These are phyloP conservation scores for Rosa hybrid DNA, from an alignment of 331 rosid genomes.

Conservation along the genomic window DNA sequence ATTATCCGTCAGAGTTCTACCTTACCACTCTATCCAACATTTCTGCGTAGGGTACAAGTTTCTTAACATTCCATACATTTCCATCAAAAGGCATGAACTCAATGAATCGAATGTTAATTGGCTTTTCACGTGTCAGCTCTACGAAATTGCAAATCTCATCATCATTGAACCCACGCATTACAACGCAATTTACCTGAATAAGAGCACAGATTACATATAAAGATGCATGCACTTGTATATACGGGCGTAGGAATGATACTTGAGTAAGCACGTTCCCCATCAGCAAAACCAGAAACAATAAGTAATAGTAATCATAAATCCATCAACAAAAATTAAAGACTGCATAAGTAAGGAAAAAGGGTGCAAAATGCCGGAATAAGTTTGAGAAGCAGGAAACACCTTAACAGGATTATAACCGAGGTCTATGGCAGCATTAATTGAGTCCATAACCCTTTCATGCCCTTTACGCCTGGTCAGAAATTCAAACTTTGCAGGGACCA, in stretches of 20 bases:
- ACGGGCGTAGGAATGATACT: background rate
- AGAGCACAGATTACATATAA: constrained; percentile 19
- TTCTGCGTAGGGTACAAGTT: constrained; percentile 85
- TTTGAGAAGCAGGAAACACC: constrained; percentile 37
- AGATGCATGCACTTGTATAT: background rate
- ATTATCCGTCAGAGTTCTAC: constrained; percentile 53
- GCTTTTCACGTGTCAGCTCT: constrained; percentile 76
- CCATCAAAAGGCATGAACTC: constrained; percentile 99
- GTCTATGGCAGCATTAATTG: constrained; percentile 70
- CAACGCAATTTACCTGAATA: constrained; percentile 85
- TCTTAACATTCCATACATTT: constrained; percentile 98
- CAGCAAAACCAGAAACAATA: background rate
- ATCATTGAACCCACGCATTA: constrained; percentile 92
- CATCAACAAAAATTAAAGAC: background rate
- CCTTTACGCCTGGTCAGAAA: constrained; percentile 92
- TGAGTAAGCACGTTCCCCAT: background rate
- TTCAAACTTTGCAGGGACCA: constrained; percentile 90
- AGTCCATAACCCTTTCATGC: constrained; percentile 72
- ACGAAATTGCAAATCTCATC: constrained; percentile 88
- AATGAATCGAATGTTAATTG: constrained; percentile 77
- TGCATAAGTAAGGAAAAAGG: background rate
- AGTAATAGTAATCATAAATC: background rate
- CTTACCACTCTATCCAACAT: constrained; percentile 97
- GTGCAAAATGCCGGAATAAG: background rate
- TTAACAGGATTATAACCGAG: constrained; percentile 90